phyloP scores from a whole-genome alignment of 1,284 basidiomycete species.

The Melampsora abietis-canadensis region DNA sequence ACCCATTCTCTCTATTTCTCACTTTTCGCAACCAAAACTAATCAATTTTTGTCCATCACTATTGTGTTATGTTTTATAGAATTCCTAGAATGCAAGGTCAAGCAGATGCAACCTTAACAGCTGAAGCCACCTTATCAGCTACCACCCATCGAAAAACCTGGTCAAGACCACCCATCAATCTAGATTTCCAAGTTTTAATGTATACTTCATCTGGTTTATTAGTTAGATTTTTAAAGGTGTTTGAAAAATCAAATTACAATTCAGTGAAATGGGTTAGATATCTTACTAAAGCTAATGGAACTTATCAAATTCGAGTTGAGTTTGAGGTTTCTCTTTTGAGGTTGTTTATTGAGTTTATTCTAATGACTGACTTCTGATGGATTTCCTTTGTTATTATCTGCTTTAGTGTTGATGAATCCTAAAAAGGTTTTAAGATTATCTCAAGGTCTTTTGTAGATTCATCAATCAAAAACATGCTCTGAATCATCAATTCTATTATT shows the following conservation, averaged over 20 bases:
- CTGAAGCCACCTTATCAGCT: constrained; percentile 74
- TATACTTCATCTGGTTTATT: constrained; percentile 92
- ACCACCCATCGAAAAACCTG: constrained; percentile 89
- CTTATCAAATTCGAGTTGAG: constrained; percentile 44
- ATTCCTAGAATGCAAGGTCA: constrained; percentile 88
- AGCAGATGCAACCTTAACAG: constrained; percentile 80
- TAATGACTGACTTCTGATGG: no score
- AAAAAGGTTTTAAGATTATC: no score
- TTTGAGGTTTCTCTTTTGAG: neutral
- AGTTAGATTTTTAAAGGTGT: constrained; percentile 95
- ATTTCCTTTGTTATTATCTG: no score
- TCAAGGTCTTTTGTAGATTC: no score
- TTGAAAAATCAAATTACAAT: constrained; percentile 90
- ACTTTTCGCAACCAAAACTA: neutral
- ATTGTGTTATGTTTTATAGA: constrained; percentile 58
- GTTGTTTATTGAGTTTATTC: neutral
- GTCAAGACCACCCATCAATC: constrained; percentile 93
- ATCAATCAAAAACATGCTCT: no score
- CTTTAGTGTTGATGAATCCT: no score
- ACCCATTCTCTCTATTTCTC: neutral
- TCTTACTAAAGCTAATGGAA: constrained; percentile 44
- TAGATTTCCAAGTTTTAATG: constrained; percentile 98
- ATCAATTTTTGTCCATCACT: no score
- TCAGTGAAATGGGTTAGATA: constrained; percentile 54
- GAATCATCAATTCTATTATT: no score